phyloP scores from a whole-genome alignment of 768 basidiomycete species.

The Pisolithus tinctorius region DNA sequence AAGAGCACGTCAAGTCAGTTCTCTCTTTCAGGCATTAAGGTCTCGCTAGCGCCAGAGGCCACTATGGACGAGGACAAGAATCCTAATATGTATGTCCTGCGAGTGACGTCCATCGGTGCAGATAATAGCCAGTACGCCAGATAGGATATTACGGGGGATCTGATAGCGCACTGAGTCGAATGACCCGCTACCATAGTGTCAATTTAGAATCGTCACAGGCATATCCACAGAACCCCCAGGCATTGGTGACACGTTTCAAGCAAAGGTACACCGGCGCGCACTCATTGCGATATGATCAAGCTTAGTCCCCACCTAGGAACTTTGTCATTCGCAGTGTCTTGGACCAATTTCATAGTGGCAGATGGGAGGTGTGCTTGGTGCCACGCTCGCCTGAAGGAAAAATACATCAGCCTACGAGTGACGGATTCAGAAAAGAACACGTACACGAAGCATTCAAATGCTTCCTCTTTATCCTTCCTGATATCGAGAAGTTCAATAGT shows the following conservation, averaged over 20 bases:
- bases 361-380: too few species aligned
- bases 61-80: constrained; percentile 36
- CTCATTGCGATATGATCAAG: background rate
- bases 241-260: constrained; percentile 56
- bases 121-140: constrained; percentile 28
- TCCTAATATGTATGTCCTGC: too few species aligned
- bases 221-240: constrained; percentile 35
- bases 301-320: constrained; percentile 35
- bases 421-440: too few species aligned
- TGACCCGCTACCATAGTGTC: constrained; percentile 3
- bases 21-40: constrained; percentile 51
- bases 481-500: constrained; percentile 71
- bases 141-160: background rate
- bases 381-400: too few species aligned
- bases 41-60: constrained; percentile 74
- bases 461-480: constrained; percentile 65
- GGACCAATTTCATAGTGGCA: too few species aligned
- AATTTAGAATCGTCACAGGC: constrained; percentile 24
- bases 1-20: constrained; percentile 44
- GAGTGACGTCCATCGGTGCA: too few species aligned
- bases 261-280: constrained; percentile 40
- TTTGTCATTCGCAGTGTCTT: constrained; percentile 49
- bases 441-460: too few species aligned
- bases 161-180: background rate
- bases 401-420: too few species aligned